phyloP scores from a whole-genome alignment of 1,284 basidiomycete genomes.

The Cronartium ribicola region DNA sequence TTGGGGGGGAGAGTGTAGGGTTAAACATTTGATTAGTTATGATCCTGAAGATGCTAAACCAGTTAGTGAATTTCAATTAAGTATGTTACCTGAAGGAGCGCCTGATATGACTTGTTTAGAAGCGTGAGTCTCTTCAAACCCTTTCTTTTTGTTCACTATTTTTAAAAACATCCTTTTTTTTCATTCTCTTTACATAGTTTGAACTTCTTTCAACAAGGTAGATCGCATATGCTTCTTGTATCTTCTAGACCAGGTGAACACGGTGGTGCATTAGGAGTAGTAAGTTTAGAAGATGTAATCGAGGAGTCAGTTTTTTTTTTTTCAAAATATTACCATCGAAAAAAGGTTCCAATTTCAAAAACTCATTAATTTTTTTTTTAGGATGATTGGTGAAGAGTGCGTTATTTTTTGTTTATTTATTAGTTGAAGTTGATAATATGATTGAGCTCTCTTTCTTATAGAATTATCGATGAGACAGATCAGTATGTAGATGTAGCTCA shows the following conservation, averaged over 20 bases:
- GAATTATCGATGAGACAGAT: conserved; percentile 82
- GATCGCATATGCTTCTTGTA: conserved; percentile 84
- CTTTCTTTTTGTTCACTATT: background rate
- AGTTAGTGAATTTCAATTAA: conserved; percentile 64
- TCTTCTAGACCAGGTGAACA: conserved; percentile 73
- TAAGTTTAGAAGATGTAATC: conserved; percentile 56
- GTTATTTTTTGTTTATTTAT: background rate
- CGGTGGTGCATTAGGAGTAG: conserved; percentile 74
- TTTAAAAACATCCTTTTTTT: background rate
- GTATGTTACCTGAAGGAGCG: conserved; percentile 81
- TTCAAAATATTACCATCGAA: conserved; percentile 44
- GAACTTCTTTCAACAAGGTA: conserved; percentile 71
- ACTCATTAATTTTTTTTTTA: background rate
- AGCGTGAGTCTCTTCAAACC: conserved; percentile 48
- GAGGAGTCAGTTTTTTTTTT: conserved; percentile 57
- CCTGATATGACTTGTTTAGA: conserved; percentile 80
- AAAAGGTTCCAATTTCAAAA: background rate
- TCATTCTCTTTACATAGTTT: conserved; percentile 43
- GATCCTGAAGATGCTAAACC: conserved; percentile 75
- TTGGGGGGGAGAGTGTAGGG: background rate
- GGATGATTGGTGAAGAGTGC: conserved; percentile 70
- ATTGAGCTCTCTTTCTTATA: background rate
- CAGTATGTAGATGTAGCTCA: conserved; percentile 64
- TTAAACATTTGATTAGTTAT: conserved; percentile 65
- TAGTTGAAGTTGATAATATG: background rate